A percentile compares a stretch with the other conserved stretches of the same genome.
These are phyloP conservation scores for Aspergillus steynii DNA, from an alignment of 495 filamentous ascomycete genomes.

Conservation along the genomic window DNA sequence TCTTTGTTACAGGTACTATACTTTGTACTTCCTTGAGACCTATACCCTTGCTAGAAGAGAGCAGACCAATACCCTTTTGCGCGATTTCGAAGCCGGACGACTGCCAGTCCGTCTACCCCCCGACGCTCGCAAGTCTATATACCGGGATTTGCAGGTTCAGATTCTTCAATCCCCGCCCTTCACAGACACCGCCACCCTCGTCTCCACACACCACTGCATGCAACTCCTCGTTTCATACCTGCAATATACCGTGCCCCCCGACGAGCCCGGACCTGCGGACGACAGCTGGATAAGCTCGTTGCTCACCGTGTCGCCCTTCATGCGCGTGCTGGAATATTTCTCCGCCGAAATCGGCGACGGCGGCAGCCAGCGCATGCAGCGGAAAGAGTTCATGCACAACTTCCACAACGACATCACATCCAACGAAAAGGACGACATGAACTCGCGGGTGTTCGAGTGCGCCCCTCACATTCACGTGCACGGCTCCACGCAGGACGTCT, in stretches of 20 bases:
- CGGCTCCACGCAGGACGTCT: constrained; percentile 39
- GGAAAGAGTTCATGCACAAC: constrained; percentile 50
- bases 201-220: constrained; percentile 50
- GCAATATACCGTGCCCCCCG: constrained; percentile 38
- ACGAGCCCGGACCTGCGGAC: constrained; percentile 29
- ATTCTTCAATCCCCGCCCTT: constrained; percentile 47
- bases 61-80: constrained; percentile 42
- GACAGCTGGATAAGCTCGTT: constrained; percentile 48
- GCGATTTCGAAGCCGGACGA: constrained; percentile 41
- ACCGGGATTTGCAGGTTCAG: constrained; percentile 38
- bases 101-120: constrained; percentile 41
- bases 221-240: constrained; percentile 43
- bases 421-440: constrained; percentile 42
- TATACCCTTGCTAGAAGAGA: constrained; percentile 44
- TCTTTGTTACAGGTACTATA: constrained; percentile 37
- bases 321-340: constrained; percentile 45
- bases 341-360: constrained; percentile 50
- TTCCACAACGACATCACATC: constrained; percentile 41
- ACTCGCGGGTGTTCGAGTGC: constrained; percentile 38
- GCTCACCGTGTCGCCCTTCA: constrained; percentile 43
- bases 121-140: constrained; percentile 36
- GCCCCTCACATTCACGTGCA: constrained; percentile 36
- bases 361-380: constrained; percentile 41
- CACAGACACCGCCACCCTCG: constrained; percentile 42
- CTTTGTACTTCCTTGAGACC: constrained; percentile 43